Percentiles rank a stretch among this genome's conserved stretches.
Evolutionary conservation across 2,329 filamentous ascomycete genomes (phyloP).

Genomic region (Penicillium decumbens): DNA sequence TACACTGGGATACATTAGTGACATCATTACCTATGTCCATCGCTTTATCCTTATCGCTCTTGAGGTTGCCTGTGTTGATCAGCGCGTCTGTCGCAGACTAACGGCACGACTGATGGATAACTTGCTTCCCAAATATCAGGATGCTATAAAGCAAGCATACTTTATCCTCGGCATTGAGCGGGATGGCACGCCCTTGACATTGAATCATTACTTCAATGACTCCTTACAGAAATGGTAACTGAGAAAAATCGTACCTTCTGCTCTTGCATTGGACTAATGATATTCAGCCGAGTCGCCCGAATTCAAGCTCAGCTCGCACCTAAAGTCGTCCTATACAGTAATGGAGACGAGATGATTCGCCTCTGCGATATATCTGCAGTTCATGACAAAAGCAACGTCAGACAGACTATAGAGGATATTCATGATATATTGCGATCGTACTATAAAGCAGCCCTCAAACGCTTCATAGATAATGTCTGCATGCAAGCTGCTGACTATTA

Average conservation of each 20-base stretch:
- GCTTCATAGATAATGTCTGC: constrained; percentile 61
- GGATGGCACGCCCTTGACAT: constrained; percentile 45
- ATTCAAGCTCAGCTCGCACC: no score
- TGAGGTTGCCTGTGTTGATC: constrained; percentile 43
- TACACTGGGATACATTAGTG: constrained; percentile 48
- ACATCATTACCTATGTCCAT: constrained; percentile 51
- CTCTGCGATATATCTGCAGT: constrained; percentile 5
- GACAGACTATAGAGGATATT: constrained; percentile 45
- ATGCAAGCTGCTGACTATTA: constrained; percentile 55
- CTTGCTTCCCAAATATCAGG: constrained; percentile 38
- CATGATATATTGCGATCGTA: constrained; percentile 59
- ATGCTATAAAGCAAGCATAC: constrained; percentile 31
- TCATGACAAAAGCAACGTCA: constrained; percentile 10
- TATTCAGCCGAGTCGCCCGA: no score
- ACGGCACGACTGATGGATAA: constrained; percentile 28
- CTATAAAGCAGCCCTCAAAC: constrained; percentile 57
- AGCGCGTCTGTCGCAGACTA: neutral
- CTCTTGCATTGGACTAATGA: no score
- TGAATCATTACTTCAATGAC: constrained; percentile 51
- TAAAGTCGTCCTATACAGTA: neutral
- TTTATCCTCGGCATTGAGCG: constrained; percentile 54
- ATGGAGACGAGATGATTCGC: neutral
- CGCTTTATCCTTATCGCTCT: constrained; percentile 49
- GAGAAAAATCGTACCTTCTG: neutral
- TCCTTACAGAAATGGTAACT: constrained; percentile 37